Conservation (phyloP, 1,139 yeast species). For the Suhomyces panamericanus region DNA sequence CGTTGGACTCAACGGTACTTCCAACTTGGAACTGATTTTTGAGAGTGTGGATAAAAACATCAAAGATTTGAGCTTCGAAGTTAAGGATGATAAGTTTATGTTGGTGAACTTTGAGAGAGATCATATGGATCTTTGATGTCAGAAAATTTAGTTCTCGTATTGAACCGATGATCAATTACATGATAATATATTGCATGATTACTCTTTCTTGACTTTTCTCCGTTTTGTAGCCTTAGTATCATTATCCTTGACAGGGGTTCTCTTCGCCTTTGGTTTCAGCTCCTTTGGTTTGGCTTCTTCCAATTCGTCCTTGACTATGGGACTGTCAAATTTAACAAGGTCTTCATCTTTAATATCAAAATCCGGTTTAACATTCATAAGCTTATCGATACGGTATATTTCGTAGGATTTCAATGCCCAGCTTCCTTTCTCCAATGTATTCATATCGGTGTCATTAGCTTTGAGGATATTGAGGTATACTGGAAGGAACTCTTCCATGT, state of each 20-base stretch:
- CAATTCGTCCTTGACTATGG: not conserved
- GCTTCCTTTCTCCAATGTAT: conserved; percentile 35
- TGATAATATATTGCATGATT: not conserved
- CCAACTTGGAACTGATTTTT: conserved; percentile 37
- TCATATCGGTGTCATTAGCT: conserved; percentile 17
- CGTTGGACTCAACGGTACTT: conserved; percentile 29
- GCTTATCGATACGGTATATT: conserved; percentile 24
- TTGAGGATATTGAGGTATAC: conserved; percentile 21
- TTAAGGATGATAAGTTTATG: conserved; percentile 37
- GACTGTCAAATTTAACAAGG: conserved; percentile 1
- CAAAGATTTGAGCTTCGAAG: conserved; percentile 29
- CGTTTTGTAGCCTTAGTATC: conserved; percentile 1
- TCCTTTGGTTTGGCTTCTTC: conserved; percentile 7
- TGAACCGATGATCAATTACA: too few relatives aligned
- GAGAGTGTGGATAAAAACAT: conserved; percentile 37
- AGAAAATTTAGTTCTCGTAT: too few relatives aligned
- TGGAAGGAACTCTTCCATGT: conserved; percentile 36
- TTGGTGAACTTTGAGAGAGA: conserved; percentile 44
- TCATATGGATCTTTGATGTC: conserved; percentile 28
- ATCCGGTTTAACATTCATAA: conserved; percentile 27
- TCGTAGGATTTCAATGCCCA: conserved; percentile 40
- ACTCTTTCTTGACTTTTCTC: conserved; percentile 5
- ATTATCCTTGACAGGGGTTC: not conserved
- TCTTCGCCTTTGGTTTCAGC: not conserved
- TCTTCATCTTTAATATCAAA: conserved; percentile 15